These are phyloP conservation scores for Neonectria magnoliae DNA, from an alignment of 2,329 filamentous ascomycete genomes.

Conservation along the genomic window DNA sequence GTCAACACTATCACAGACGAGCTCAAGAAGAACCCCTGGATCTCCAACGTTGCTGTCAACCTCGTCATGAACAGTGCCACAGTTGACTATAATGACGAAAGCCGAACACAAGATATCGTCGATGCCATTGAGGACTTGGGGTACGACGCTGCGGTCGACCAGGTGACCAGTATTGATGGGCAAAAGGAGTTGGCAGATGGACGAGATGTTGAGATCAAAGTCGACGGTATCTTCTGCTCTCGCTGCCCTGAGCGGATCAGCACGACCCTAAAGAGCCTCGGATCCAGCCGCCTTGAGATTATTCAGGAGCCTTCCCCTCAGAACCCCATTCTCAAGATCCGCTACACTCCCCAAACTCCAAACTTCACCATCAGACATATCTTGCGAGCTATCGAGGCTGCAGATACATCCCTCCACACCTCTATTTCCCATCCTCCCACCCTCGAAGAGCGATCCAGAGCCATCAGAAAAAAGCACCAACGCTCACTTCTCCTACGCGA, in stretches of 20 bases:
- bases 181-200: constrained; percentile 51
- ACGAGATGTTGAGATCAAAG: constrained; percentile 70
- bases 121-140: constrained; percentile 70
- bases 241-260: constrained; percentile 72
- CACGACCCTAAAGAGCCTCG: constrained; percentile 63
- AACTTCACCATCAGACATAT: constrained; percentile 80
- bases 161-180: constrained; percentile 55
- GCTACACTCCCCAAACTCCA: constrained; percentile 75
- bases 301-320: constrained; percentile 65
- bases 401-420: constrained; percentile 72
- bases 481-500: constrained; percentile 75
- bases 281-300: constrained; percentile 60
- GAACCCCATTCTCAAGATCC: constrained; percentile 74
- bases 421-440: constrained; percentile 83
- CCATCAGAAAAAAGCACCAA: constrained; percentile 77
- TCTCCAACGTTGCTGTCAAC: constrained; percentile 69
- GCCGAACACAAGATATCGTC: constrained; percentile 47
- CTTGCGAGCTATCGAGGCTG: constrained; percentile 70
- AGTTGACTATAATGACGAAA: constrained; percentile 60
- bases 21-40: constrained; percentile 65
- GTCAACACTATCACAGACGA: constrained; percentile 69
- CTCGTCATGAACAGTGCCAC: constrained; percentile 74
- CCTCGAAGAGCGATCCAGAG: constrained; percentile 81
- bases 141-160: constrained; percentile 70
- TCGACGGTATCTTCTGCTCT: constrained; percentile 80